Evolutionary conservation across 306 rosid species (phyloP), one percentile per base, ranked within the genome.

Genomic region (Prunus mume): DNA sequence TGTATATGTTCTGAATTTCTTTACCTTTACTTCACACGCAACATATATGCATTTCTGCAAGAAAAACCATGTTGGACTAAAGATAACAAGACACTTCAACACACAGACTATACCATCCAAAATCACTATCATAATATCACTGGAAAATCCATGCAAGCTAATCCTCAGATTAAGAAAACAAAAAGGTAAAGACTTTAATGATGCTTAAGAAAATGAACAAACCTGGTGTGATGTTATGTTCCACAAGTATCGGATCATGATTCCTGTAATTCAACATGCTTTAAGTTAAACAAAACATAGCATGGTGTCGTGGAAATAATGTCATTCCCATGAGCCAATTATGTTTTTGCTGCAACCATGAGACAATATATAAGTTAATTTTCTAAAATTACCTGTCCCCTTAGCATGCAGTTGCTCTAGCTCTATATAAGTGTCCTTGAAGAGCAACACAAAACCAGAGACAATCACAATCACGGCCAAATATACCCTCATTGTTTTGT

Each of bases 381-480:
- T 52, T 69, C 5, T 27, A 49, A 18, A 10, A 8, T 22, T 56
- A 24, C 65, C 34, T 60, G 30, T 11, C 56, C 62, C 62, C 47
- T 12, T 32, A 14, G 64, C 27, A 27, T 69, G n/a, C 25, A n/a
- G 6, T 30, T 5, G 30, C 50, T 19, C 4, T 11, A 3, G 20
- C 52, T 72, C 51, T 55, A 34, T 72, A 56, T 56, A 72, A 56
- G 55, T 56, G 24, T 38, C 66, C 18, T 61, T 72, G 66, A 34
- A 72, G 19, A 68, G 73, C 43, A 46, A 18, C 38, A 20, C 57
- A 13, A 12, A 34, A 9, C 5, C 41, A 52, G 38, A 63, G 30
- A 57, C 41, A 72, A 43, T 34, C 43, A 57, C 52, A 43, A 57
- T 24, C 12, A 41, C 34, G 34, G 65, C 34, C 12, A 20, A 32